Evolutionary conservation across 2,329 filamentous ascomycete species (phyloP).

Genomic region (Colletotrichum cuscutae): DNA sequence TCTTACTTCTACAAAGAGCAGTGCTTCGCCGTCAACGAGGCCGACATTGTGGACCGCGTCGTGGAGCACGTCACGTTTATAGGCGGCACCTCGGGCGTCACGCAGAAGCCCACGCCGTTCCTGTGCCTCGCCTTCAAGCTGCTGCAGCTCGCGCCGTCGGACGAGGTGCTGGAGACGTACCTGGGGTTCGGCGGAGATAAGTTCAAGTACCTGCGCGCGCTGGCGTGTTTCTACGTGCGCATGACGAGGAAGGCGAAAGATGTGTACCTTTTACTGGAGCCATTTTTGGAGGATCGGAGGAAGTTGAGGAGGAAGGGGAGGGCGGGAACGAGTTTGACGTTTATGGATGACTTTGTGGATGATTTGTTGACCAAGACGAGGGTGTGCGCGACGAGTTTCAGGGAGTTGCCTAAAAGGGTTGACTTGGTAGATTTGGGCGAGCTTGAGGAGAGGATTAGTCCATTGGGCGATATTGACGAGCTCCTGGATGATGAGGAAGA

Average conservation of each 20-base stretch:
- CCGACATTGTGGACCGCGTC: slow-evolving; percentile 86
- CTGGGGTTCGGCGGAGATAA: slow-evolving; percentile 78
- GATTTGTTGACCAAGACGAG: slow-evolving; percentile 89
- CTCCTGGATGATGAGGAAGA: slow-evolving; percentile 68
- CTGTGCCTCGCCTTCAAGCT: slow-evolving; percentile 95
- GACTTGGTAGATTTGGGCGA: slow-evolving; percentile 89
- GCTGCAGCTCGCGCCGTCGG: slow-evolving; percentile 84
- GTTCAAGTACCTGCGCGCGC: slow-evolving; percentile 88
- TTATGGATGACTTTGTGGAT: slow-evolving; percentile 93
- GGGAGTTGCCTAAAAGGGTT: slow-evolving; percentile 87
- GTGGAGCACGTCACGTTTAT: slow-evolving; percentile 84
- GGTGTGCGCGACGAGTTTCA: slow-evolving; percentile 90
- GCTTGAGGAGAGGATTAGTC: slow-evolving; percentile 85
- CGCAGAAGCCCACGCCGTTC: slow-evolving; percentile 91
- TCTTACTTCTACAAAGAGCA: slow-evolving; percentile 99
- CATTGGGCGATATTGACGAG: slow-evolving; percentile 82
- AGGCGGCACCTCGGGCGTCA: slow-evolving; percentile 86
- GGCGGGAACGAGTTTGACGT: slow-evolving; percentile 79
- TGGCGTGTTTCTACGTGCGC: slow-evolving; percentile 94
- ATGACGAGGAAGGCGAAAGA: slow-evolving; percentile 85
- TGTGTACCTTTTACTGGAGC: slow-evolving; percentile 84
- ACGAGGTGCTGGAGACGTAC: slow-evolving; percentile 84
- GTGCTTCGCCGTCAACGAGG: slow-evolving; percentile 93
- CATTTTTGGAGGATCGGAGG: slow-evolving; percentile 81
- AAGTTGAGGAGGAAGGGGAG: slow-evolving; percentile 84